These are phyloP conservation scores for Chaetomiaceae sp. DNA, from an alignment of 2,329 filamentous ascomycete species.

Conservation along the genomic window DNA sequence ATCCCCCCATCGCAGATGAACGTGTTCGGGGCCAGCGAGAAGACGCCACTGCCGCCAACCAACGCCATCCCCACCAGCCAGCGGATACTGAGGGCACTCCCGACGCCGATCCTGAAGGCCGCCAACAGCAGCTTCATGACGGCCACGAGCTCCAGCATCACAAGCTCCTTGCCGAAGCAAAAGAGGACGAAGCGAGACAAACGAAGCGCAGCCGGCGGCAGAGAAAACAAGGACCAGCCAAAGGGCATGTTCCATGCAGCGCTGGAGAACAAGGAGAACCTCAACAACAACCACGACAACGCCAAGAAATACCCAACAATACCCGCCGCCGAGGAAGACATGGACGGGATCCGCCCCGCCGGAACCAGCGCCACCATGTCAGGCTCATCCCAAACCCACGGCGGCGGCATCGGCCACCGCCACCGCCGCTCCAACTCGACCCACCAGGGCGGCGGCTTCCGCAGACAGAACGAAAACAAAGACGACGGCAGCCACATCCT, in stretches of 20 bases:
- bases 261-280: conserved; percentile 48
- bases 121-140: conserved; percentile 96
- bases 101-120: conserved; percentile 85
- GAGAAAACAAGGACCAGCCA: conserved; percentile 39
- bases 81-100: conserved; percentile 81
- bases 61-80: conserved; percentile 89
- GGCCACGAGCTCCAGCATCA: conserved; percentile 81
- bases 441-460: conserved; percentile 17
- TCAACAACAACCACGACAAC: conserved; percentile 27
- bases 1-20: conserved; percentile 94
- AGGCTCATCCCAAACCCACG: not conserved
- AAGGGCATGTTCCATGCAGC: conserved; percentile 27
- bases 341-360: conserved; percentile 43
- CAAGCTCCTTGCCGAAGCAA: conserved; percentile 67
- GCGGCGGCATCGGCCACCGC: conserved; percentile 23
- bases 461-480: conserved; percentile 24
- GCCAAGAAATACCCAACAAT: conserved; percentile 16
- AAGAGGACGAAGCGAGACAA: conserved; percentile 47
- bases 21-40: conserved; percentile 64
- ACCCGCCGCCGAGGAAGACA: conserved; percentile 37
- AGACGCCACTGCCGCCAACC: conserved; percentile 66
- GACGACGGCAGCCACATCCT: conserved; percentile 34
- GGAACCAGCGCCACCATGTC: conserved; percentile 21
- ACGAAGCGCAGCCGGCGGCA: conserved; percentile 28
- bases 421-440: conserved; percentile 27